Evolutionary conservation across 2,329 filamentous ascomycete genomes (phyloP), one percentile per base, ranked within the genome.

Genomic region (Coniochaeta pulveracea): DNA sequence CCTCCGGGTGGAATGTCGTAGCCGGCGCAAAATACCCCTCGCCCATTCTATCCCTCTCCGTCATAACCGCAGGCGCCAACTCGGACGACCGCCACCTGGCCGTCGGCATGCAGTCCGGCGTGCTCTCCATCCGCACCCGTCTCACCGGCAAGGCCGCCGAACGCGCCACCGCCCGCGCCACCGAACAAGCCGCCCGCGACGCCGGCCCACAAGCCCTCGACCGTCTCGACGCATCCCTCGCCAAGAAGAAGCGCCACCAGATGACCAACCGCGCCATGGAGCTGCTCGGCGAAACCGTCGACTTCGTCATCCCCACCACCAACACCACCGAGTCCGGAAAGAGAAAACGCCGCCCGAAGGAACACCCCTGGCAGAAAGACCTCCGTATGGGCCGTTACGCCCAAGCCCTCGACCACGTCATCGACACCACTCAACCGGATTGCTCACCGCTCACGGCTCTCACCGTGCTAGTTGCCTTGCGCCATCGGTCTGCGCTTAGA

Each of bases 1-100:
- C 88, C 1, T 79, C 78, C 1, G 80, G 76, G 33, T 98, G 91
- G 91, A 94, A 95, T 51, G 84, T 96, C 6, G 88, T 96, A n/a
- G 81, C 85, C 24, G 89, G 85, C 33, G 76, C 82, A 39, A 98
- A 96, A 60, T 98, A 96, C 57, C 80, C 85, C 5, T 83, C 85
- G 2, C 91, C 91, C 1, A 82, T 98, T 37, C 73, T 98, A 10
- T 83, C 85, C 8, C 70, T 96, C 38, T 74, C 72, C 38, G 80
- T 94, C 26, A 75, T 95, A 42, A 66, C 71, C 10, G 67, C 75
- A 7, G 77, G 77, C n/a, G 54, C 65, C 10, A 71, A 72, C 34
- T 69, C 72, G 33, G 82, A 88, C 47, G 91, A 98, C 60, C 85
- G 86, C 43, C 91, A 98, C 57, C 72, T 98, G 34, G 86, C 83